phyloP scores from a whole-genome alignment of 1,284 basidiomycete genomes.

The Rhizopogon hawkerae region DNA sequence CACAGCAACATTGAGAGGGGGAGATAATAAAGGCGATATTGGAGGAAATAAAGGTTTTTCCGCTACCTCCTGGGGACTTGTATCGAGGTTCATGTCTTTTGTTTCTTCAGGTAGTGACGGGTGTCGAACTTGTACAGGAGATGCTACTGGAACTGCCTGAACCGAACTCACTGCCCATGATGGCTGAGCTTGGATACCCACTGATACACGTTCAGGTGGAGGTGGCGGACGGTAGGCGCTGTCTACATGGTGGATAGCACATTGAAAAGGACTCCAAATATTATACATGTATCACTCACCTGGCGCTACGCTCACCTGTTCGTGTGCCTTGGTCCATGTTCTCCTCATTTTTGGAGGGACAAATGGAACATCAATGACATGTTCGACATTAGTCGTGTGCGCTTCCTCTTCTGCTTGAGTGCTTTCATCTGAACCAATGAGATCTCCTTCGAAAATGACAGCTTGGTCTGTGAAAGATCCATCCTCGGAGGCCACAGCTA shows the following conservation, averaged over 20 bases:
- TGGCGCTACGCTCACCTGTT: constrained; percentile 30
- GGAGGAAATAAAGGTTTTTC: constrained; percentile 9
- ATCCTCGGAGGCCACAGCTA: constrained; percentile 44
- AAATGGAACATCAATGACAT: constrained; percentile 24
- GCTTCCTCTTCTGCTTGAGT: constrained; percentile 30
- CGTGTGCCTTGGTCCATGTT: constrained; percentile 40
- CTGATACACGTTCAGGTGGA: constrained; percentile 24
- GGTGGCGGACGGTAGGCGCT: constrained; percentile 8
- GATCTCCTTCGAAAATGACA: constrained; percentile 47
- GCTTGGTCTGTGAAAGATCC: constrained; percentile 45
- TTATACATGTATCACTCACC: constrained; percentile 27
- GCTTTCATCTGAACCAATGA: constrained; percentile 31
- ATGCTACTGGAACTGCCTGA: constrained; percentile 25
- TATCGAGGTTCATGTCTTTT: not conserved
- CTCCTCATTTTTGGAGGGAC: constrained; percentile 54
- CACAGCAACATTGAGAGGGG: constrained; percentile 16
- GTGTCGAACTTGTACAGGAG: constrained; percentile 11
- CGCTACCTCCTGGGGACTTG: not conserved
- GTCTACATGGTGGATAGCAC: constrained; percentile 4
- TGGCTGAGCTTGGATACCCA: constrained; percentile 30
- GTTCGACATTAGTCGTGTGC: constrained; percentile 32
- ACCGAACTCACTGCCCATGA: constrained; percentile 29
- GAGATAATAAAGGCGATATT: constrained; percentile 9
- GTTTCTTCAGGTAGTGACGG: constrained; percentile 1
- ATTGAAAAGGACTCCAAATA: not conserved